Conservation (phyloP, 164 flowering plant species). For the Santalum album region DNA sequence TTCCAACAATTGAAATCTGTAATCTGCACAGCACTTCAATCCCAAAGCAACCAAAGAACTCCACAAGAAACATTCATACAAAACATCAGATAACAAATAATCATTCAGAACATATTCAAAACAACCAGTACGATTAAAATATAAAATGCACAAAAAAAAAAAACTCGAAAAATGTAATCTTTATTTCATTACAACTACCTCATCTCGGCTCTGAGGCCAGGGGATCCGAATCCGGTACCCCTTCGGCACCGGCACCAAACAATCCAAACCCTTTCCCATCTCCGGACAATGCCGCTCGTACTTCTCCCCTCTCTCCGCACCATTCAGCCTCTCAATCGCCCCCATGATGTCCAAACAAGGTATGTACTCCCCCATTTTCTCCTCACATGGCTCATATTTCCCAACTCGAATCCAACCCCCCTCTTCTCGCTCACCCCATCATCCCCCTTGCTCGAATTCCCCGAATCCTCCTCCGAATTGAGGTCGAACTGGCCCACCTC, state of each 20-base stretch:
- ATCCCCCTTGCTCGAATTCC: neutral
- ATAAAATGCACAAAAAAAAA: too few species aligned
- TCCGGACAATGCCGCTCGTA: constrained; percentile 52
- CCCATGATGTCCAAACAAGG: constrained; percentile 57
- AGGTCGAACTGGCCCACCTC: constrained; percentile 23
- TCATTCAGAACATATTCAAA: too few species aligned
- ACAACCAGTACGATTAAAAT: too few species aligned
- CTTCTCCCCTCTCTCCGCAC: constrained; percentile 25
- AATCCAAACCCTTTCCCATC: constrained; percentile 26
- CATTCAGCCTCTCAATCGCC: constrained; percentile 19
- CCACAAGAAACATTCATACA: too few species aligned
- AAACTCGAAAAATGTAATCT: too few species aligned
- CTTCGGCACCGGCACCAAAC: constrained; percentile 43
- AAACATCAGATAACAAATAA: too few species aligned
- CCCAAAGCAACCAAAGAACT: too few species aligned
- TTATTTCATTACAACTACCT: too few species aligned
- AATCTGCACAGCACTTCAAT: too few species aligned
- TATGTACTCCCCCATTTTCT: constrained; percentile 30
- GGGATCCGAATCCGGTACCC: constrained; percentile 34
- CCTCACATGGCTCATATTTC: constrained; percentile 22
- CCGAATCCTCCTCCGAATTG: constrained; percentile 3
- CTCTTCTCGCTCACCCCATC: constrained; percentile 1
- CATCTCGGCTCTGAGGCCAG: constrained; percentile 56
- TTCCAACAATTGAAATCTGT: too few species aligned
- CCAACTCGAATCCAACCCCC: neutral